Base-by-base conservation (phyloP, 768 basidiomycete genomes). In the Hortiboletus flavorubellus region DNA sequence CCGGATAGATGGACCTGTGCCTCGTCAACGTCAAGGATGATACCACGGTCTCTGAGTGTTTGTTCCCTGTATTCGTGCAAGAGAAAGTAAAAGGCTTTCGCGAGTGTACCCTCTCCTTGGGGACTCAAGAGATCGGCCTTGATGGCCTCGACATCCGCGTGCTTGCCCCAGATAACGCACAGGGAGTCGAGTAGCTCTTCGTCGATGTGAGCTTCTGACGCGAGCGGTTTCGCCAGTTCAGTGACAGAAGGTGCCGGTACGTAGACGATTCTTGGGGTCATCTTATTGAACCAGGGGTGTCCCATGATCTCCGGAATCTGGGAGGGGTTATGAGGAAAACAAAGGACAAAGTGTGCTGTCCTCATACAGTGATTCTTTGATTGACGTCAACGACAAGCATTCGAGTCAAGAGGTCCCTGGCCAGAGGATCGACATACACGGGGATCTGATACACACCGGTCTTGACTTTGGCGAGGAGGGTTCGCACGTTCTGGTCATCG, bases 371-470 rank as follows among this genome's bases (percentile, higher is more conserved):
- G 58, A 97, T 94, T 21, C 95, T 77, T 66, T 79, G 76, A 49
- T 80, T 77, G 10, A 89, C 88, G 58, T 98, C 88, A 12, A 95
- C 89, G 29, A 92, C 83, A 34, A 98, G 80, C 93, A 98, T 98
- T 26, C 86, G 82, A 31, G 79, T 73, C 39, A 98, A 76, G 21
- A 98, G 78, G 68, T 98, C 89, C 68, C 83, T 84, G 1, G 93
- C 94, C 54, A 87, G 78, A n/a, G 85, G 80, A 59, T 93, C 89
- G 50, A 98, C 79, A 73, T 83, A 88, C 3, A 75, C 61, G 8
- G 95, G 95, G 73, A 95, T 86, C 15, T 87, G 85, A 70, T 87
- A 98, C 70, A 82, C 84, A 33, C 95, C 95, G 33, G 77, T 74
- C 70, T 91, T 92, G 69, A 98, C 95, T 70, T 96, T 96, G 46